Evolutionary conservation across 2,329 filamentous ascomycete genomes (phyloP), one percentile per base, ranked within the genome.

Genomic region (Colletotrichum sp.): DNA sequence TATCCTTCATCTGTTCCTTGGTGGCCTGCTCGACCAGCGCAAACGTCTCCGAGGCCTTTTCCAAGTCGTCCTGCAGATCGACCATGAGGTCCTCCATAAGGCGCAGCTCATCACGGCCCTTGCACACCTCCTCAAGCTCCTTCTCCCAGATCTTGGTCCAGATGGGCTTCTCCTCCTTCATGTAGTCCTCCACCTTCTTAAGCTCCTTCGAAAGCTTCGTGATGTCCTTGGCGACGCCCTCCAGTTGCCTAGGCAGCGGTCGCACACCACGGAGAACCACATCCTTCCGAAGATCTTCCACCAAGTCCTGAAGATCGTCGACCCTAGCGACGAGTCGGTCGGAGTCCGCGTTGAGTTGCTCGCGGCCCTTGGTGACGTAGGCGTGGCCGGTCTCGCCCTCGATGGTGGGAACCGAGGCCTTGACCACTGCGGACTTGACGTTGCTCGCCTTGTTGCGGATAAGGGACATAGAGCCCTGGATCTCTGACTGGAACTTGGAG

Each of bases 141-240:
- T 98, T 96, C 90, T 99, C 96, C 97, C 97, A 99, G 78, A 99
- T 98, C 91, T 98, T 98, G 71, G 96, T 98, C 96, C 97, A 99
- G 74, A 98, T 89, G 0, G 97, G 97, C 85, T 98, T 98, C 90
- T 99, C 97, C 63, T 92, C 92, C 80, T 93, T 94, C 87, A 99
- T 91, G 87, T 95, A 98, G 18, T 98, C 96, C 83, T 98, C 95
- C 90, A 99, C 94, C 86, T 95, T 96, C 90, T 95, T 97, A 78
- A 99, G 92, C 82, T 98, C 96, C 82, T 95, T 94, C 65, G 93
- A 94, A 36, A 97, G 93, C 71, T 89, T 86, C 65, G 93, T 92
- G 78, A 99, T 96, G 80, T 99, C 96, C 85, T 97, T 98, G 79
- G 94, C 94, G 24, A 98, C 96, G 49, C 88, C 89, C 85, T 99